These are phyloP conservation scores for Quercus gilva DNA, from an alignment of 306 rosid species.

Conservation along the genomic window DNA sequence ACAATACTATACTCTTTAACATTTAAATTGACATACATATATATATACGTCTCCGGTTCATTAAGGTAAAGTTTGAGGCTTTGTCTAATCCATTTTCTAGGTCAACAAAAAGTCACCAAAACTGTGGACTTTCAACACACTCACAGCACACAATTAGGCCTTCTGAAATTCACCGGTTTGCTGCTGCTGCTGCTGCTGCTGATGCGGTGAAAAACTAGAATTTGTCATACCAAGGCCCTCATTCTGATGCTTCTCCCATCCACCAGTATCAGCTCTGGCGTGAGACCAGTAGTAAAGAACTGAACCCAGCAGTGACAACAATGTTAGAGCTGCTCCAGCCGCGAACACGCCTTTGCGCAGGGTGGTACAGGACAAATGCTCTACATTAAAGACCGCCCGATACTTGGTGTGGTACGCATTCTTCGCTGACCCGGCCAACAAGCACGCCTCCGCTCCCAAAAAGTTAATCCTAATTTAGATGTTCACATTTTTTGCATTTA, in stretches of 20 bases:
- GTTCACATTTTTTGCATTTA: neutral
- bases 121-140: conserved; percentile 26
- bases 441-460: conserved; percentile 88
- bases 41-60: conserved; percentile 1
- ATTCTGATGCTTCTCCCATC: conserved; percentile 85
- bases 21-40: neutral
- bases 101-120: conserved; percentile 27
- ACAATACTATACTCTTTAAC: neutral
- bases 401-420: conserved; percentile 95
- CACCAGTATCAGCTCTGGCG: conserved; percentile 86
- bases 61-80: neutral
- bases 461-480: conserved; percentile 60
- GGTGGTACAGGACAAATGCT: conserved; percentile 68
- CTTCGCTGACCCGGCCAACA: conserved; percentile 92
- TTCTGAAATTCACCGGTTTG: conserved; percentile 47
- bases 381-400: conserved; percentile 27
- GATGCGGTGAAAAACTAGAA: conserved; percentile 38
- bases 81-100: neutral
- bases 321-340: conserved; percentile 82
- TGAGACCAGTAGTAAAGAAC: conserved; percentile 77
- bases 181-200: conserved; percentile 38
- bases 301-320: conserved; percentile 69
- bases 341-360: conserved; percentile 97
- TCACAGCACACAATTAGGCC: conserved; percentile 22
- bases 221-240: conserved; percentile 68